Percentiles rank a stretch among this genome's conserved stretches.
Conservation (phyloP, 2,329 filamentous ascomycete genomes). For the Aureobasidium subglaciale region DNA sequence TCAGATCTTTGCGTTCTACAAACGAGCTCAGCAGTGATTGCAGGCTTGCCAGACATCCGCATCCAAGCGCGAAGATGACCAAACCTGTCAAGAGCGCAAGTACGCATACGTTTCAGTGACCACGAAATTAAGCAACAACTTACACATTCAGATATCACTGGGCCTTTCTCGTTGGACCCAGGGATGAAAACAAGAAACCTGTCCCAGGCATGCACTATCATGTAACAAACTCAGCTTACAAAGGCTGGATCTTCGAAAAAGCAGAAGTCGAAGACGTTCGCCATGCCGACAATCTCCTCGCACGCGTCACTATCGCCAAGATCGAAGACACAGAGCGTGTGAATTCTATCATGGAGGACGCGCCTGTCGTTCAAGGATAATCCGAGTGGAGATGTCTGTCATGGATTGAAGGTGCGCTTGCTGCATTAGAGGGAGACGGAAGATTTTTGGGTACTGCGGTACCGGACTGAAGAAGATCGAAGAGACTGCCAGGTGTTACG, state of each 20-base stretch:
- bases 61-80: background rate
- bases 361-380: background rate
- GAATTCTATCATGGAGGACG: background rate
- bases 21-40: conserved; percentile 6
- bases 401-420: conserved; percentile 34
- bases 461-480: conserved; percentile 35
- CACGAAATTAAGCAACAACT: no score
- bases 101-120: no score
- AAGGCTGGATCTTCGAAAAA: background rate
- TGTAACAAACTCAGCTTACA: conserved; percentile 6
- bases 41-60: background rate
- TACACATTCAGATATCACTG: conserved; percentile 17
- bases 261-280: background rate
- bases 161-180: conserved; percentile 12
- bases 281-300: background rate
- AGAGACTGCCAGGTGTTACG: conserved; percentile 30
- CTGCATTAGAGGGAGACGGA: conserved; percentile 29
- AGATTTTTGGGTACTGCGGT: conserved; percentile 32
- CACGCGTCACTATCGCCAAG: background rate
- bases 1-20: background rate
- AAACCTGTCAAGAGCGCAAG: background rate
- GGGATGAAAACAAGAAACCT: background rate
- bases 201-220: conserved; percentile 6
- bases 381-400: background rate
- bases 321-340: background rate